Percentiles rank a stretch among this genome's conserved stretches.
phyloP scores from a whole-genome alignment of 2,329 filamentous ascomycete species.

The Botrytis byssoidea region DNA sequence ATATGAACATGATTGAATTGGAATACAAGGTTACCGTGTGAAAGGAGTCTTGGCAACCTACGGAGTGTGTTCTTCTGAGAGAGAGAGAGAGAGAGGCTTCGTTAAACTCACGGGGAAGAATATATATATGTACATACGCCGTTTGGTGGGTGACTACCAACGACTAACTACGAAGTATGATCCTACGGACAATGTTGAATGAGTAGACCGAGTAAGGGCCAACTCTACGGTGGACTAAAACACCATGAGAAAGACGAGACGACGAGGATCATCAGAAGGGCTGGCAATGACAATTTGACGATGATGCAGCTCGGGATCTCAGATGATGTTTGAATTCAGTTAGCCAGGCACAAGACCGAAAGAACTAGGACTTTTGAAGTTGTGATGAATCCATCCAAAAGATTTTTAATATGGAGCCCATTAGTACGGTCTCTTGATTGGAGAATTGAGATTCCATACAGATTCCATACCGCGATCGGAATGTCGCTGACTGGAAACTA shows the following conservation, averaged over 20 bases:
- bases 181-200: not conserved
- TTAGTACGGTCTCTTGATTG: not conserved
- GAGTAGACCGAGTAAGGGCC: not conserved
- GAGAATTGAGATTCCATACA: not conserved
- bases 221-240: not conserved
- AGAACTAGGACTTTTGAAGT: not conserved
- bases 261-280: conserved; percentile 5
- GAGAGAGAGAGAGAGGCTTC: not conserved
- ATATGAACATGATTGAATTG: conserved; percentile 10
- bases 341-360: conserved; percentile 9
- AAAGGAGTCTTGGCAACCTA: not conserved
- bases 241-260: not conserved
- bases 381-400: not conserved
- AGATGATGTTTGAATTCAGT: not conserved
- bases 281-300: conserved; percentile 2
- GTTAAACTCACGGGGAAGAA: not conserved
- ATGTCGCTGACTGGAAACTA: not conserved
- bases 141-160: not conserved
- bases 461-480: not conserved
- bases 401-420: conserved; percentile 1
- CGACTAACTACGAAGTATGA: not conserved
- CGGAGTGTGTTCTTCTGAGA: not conserved
- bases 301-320: conserved; percentile 12
- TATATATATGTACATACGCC: not conserved
- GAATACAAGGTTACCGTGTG: not conserved